Base-by-base conservation (phyloP, 2,329 filamentous ascomycete genomes). In the Thermothelomyces thermophilus region DNA sequence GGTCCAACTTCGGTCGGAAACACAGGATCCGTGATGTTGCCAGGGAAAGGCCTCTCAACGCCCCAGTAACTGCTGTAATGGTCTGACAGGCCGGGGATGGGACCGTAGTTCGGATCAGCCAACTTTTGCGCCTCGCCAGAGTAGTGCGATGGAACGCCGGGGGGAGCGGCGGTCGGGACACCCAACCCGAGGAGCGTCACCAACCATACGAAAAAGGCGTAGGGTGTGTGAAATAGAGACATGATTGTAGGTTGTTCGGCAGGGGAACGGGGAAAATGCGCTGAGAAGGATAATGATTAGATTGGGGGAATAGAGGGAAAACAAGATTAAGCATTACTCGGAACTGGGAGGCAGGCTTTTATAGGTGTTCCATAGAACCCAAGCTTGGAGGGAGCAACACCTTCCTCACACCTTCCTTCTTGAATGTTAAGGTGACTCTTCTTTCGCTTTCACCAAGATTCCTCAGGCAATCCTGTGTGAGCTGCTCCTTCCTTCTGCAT, bases 11-110 rank as follows among this genome's bases (percentile, higher is more conserved):
- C 8, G 2, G 56, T 56, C 8, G 57, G 56, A 24, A 58, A 52
- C 47, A 59, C 43, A 20, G 57, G 57, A 13, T 54, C 56, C 1
- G 46, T 40, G 54, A 58, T 52, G 46, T 59, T 58, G 26, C 56
- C 56, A 10, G 57, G 57, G 17, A 58, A 59, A 3, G 57, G 56
- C 16, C 54, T 20, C 31, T 53, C 52, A 31, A 48, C 35, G 31
- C 52, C 57, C 49, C 48, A 53, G 52, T 59, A 56, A 41, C 28
- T 50, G 43, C 48, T 56, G 51, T 58, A 58, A 35, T 47, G 40
- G 42, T 56, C 50, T n/a, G 56, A 56, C 36, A 54, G 19, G 17
- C 57, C 57, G 7, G 57, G 56, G 16, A 58, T 52, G 26, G 56
- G 52, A 20, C 57, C 57, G 40, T 56, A 57, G 8, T 24, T 52